A percentile compares a stretch with the other conserved stretches of the same genome.
Evolutionary conservation across 495 filamentous ascomycete species (phyloP).

Genomic region (Aspergillus campestris): DNA sequence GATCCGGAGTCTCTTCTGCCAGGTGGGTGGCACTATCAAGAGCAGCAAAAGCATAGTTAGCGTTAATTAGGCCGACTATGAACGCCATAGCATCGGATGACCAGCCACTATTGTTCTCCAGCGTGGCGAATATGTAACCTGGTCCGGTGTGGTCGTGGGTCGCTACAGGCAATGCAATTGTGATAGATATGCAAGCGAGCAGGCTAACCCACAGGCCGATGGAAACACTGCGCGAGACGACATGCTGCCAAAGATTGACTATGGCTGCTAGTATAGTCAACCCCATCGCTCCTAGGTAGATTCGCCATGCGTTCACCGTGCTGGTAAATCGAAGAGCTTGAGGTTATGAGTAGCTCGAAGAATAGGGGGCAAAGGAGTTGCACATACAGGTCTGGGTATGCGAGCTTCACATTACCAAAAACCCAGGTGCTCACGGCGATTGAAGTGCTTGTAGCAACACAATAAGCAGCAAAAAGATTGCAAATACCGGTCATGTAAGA

Average conservation of each 20-base stretch:
- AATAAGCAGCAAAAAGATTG: too few species aligned
- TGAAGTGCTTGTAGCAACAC: too few species aligned
- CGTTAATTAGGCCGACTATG: constrained; percentile 21
- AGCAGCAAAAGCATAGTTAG: constrained; percentile 19
- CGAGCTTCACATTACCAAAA: constrained; percentile 45
- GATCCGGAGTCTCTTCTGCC: constrained; percentile 19
- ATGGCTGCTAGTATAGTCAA: too few species aligned
- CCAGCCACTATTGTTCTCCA: constrained; percentile 25
- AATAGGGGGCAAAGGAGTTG: background rate
- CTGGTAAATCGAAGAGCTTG: constrained; percentile 5
- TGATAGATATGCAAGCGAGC: constrained; percentile 24
- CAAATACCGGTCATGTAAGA: constrained; percentile 41
- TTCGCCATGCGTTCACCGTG: too few species aligned
- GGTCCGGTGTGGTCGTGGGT: constrained; percentile 11
- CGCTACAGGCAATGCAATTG: constrained; percentile 16
- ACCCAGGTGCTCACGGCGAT: constrained; percentile 33
- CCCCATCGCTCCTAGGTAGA: too few species aligned
- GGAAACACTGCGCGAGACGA: too few species aligned
- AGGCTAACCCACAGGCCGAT: constrained; percentile 35
- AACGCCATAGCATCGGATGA: constrained; percentile 20
- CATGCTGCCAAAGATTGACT: too few species aligned
- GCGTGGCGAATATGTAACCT: constrained; percentile 17
- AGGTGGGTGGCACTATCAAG: constrained; percentile 24
- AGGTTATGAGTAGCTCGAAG: background rate
- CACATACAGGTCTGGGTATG: constrained; percentile 44